These are phyloP conservation scores for Gonapodya prolifera DNA, from an alignment of 192 early-diverging fungal genomes.

Conservation along the genomic window DNA sequence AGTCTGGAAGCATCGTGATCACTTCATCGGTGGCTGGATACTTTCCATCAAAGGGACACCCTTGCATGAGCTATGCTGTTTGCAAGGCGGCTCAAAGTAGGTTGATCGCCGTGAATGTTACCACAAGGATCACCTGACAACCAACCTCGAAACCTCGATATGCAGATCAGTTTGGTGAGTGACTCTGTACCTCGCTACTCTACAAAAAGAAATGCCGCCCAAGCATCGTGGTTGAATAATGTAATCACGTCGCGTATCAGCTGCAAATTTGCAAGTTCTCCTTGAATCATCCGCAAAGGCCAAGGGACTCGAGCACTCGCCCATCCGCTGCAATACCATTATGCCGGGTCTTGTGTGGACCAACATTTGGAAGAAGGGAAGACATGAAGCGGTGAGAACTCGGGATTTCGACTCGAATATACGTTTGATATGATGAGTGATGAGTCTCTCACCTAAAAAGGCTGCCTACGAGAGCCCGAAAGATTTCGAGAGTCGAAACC, in stretches of 20 bases:
- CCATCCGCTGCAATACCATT: neutral
- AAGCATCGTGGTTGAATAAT: too few relatives aligned
- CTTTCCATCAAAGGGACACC: neutral
- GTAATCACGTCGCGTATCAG: neutral
- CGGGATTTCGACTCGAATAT: neutral
- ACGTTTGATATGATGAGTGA: neutral
- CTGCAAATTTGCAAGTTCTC: neutral
- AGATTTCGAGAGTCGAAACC: conserved; percentile 1
- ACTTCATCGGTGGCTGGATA: neutral
- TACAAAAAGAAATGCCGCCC: too few relatives aligned
- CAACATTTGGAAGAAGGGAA: neutral
- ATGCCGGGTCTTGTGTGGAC: conserved; percentile 5
- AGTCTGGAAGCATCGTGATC: neutral
- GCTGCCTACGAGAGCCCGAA: neutral
- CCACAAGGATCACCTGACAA: too few relatives aligned
- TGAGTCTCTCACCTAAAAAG: neutral
- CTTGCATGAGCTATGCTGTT: conserved; percentile 6
- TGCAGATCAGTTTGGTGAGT: conserved; percentile 3
- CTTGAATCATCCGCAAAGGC: neutral
- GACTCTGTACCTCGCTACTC: neutral
- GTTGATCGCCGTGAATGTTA: too few relatives aligned
- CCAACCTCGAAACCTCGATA: too few relatives aligned
- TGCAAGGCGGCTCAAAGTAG: neutral
- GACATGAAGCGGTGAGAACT: neutral
- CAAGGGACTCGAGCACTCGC: neutral